phyloP scores from a whole-genome alignment of 441 rosid genomes.

The Mallotus japonicus region DNA sequence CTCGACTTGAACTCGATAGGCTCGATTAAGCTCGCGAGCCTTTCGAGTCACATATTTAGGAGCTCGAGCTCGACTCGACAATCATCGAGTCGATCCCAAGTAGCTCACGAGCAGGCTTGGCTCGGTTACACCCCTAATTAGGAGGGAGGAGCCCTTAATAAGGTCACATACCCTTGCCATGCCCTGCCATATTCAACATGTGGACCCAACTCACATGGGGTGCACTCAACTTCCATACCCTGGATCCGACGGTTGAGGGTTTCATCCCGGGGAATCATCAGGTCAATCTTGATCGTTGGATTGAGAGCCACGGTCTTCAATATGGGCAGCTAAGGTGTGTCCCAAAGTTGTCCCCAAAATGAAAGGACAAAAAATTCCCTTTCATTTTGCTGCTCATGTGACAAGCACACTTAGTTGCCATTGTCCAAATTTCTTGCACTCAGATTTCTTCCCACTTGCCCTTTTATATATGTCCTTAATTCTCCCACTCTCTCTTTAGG shows the following conservation, averaged over 20 bases:
- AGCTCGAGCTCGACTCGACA: too few species aligned
- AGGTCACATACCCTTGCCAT: background rate
- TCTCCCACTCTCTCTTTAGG: slow-evolving; percentile 15
- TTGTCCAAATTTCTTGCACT: slow-evolving; percentile 19
- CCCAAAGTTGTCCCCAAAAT: slow-evolving; percentile 38
- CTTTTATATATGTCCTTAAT: background rate
- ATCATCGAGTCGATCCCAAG: too few species aligned
- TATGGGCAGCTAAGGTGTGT: slow-evolving; percentile 34
- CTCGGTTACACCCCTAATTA: too few species aligned
- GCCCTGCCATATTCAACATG: slow-evolving; percentile 27
- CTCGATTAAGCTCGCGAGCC: too few species aligned
- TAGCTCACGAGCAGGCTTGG: too few species aligned
- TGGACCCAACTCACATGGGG: slow-evolving; percentile 35
- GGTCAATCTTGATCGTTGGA: slow-evolving; percentile 22
- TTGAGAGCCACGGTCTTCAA: slow-evolving; percentile 28
- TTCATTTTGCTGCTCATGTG: slow-evolving; percentile 34
- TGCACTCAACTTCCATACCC: slow-evolving; percentile 5
- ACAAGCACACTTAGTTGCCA: slow-evolving; percentile 30
- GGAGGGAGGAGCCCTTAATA: background rate
- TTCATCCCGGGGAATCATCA: background rate
- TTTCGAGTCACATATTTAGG: too few species aligned
- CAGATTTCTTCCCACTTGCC: slow-evolving; percentile 14
- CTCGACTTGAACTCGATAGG: too few species aligned
- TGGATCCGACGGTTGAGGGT: slow-evolving; percentile 28
- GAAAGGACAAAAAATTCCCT: slow-evolving; percentile 22